phyloP scores from a whole-genome alignment of 2,329 filamentous ascomycete genomes.

The Talaromyces sp. region DNA sequence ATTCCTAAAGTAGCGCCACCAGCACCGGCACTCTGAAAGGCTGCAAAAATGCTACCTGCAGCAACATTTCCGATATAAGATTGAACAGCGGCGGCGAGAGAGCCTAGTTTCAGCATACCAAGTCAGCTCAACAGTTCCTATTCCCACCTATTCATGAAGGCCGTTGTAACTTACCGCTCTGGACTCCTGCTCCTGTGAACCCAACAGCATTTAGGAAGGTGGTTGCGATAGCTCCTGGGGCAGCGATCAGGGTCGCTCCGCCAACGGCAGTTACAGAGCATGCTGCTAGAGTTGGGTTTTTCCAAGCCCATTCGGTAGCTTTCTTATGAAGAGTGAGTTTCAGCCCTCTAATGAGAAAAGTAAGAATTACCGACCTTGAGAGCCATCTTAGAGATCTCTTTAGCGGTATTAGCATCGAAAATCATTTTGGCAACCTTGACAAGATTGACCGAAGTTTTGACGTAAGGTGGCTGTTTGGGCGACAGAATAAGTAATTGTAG shows the following conservation, averaged over 20 bases:
- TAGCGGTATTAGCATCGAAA: background rate
- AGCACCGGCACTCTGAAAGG: constrained; percentile 5
- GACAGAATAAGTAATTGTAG: background rate
- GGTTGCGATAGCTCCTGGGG: background rate
- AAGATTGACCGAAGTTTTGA: background rate
- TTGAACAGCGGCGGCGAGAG: background rate
- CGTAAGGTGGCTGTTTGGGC: background rate
- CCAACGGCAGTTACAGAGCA: background rate
- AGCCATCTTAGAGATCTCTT: background rate
- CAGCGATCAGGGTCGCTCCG: background rate
- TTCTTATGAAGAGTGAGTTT: background rate
- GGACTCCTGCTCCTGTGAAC: background rate
- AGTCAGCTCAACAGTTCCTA: background rate
- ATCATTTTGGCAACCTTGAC: background rate
- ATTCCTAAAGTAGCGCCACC: background rate
- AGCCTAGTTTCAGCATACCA: background rate
- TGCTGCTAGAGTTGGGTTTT: background rate
- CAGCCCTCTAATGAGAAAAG: background rate
- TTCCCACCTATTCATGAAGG: too few relatives aligned
- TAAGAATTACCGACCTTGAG: background rate
- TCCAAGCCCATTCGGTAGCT: background rate
- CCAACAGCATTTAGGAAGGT: background rate
- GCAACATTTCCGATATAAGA: background rate
- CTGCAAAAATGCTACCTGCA: background rate
- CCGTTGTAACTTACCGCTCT: background rate